Conservation (phyloP, 176 grass and related monocot species). For the Raddia guianensis region DNA sequence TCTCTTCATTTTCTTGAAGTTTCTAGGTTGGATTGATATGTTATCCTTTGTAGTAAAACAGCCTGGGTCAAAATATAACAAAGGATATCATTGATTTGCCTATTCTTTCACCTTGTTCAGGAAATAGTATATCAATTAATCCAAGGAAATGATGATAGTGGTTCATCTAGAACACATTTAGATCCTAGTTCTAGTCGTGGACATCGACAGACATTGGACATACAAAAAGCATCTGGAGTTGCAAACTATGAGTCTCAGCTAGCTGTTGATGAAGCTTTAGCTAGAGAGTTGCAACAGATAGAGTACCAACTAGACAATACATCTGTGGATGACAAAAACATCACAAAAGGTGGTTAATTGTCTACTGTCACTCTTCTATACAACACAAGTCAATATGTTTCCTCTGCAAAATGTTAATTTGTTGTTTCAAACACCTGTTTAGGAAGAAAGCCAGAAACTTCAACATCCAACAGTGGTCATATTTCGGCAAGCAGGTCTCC, state of each 20-base stretch:
- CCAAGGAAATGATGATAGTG: slow-evolving; percentile 52
- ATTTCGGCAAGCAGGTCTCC: slow-evolving; percentile 37
- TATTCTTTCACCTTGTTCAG: slow-evolving; percentile 43
- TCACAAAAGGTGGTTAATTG: slow-evolving; percentile 34
- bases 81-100: slow-evolving; percentile 11
- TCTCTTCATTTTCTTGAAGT: neutral
- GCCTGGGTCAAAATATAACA: slow-evolving; percentile 13
- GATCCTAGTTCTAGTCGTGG: slow-evolving; percentile 46
- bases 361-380: slow-evolving; percentile 18
- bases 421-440: slow-evolving; percentile 39
- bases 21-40: neutral
- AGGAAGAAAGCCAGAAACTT: slow-evolving; percentile 47
- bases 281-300: slow-evolving; percentile 73
- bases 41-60: neutral
- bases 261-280: slow-evolving; percentile 77
- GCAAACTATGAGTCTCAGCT: slow-evolving; percentile 52
- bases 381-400: slow-evolving; percentile 1
- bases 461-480: slow-evolving; percentile 29
- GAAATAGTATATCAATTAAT: slow-evolving; percentile 74
- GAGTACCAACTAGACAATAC: slow-evolving; percentile 55
- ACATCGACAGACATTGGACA: slow-evolving; percentile 17
- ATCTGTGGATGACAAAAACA: slow-evolving; percentile 39
- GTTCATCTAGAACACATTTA: slow-evolving; percentile 40
- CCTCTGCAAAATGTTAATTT: slow-evolving; percentile 12
- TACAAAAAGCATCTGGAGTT: slow-evolving; percentile 34